phyloP scores from a whole-genome alignment of 768 basidiomycete species.

The Hortiboletus campestris region DNA sequence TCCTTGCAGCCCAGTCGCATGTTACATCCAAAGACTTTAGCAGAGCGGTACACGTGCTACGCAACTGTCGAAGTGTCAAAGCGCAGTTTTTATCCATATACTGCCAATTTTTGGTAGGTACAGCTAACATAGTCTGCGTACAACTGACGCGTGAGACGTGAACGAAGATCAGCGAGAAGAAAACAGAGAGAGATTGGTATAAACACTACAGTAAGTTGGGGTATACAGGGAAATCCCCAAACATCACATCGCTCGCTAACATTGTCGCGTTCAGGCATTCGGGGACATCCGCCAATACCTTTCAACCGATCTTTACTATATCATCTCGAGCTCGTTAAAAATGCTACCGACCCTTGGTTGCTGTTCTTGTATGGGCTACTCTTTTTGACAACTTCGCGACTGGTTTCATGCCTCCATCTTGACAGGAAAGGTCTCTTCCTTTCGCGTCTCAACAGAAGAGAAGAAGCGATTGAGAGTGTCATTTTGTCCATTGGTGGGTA shows the following conservation, averaged over 20 bases:
- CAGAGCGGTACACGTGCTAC: constrained; percentile 65
- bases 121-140: not conserved
- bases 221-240: not conserved
- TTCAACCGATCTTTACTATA: constrained; percentile 57
- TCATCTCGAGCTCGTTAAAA: constrained; percentile 58
- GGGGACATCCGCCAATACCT: constrained; percentile 65
- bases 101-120: constrained; percentile 79
- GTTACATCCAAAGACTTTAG: constrained; percentile 77
- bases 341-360: constrained; percentile 73
- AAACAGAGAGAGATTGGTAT: constrained; percentile 82
- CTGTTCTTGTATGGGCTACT: constrained; percentile 62
- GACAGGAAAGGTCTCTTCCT: constrained; percentile 81
- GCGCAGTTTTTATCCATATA: constrained; percentile 78
- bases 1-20: constrained; percentile 68
- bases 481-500: constrained; percentile 73
- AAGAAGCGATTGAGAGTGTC: constrained; percentile 82
- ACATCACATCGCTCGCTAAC: not conserved
- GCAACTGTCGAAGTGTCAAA: constrained; percentile 64
- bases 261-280: constrained; percentile 48
- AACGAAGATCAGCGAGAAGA: constrained; percentile 76
- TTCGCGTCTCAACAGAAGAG: constrained; percentile 71
- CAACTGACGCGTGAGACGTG: constrained; percentile 1
- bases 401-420: not conserved
- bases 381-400: not conserved
- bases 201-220: constrained; percentile 63